Conservation (phyloP, 2,329 filamentous ascomycete species). For the Colletotrichum neosansevieriae region DNA sequence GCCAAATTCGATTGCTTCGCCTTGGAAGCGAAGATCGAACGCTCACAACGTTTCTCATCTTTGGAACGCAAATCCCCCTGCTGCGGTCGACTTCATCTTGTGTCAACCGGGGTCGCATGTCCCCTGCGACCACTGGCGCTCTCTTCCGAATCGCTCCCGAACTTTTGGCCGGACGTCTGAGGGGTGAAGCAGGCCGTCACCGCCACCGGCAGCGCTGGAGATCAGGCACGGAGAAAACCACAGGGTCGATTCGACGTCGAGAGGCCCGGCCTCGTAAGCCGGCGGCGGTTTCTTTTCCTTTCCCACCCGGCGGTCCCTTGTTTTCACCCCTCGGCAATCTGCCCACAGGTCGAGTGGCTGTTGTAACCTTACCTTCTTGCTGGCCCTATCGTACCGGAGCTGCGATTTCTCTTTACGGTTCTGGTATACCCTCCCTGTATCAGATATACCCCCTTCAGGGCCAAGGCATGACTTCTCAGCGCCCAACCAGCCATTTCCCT, state of each 20-base stretch:
- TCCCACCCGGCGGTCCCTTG: constrained; percentile 28
- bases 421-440: constrained; percentile 41
- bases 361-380: constrained; percentile 35
- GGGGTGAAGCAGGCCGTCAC: constrained; percentile 21
- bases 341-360: constrained; percentile 35
- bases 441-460: constrained; percentile 42
- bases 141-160: constrained; percentile 32
- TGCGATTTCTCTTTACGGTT: constrained; percentile 37
- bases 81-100: constrained; percentile 29
- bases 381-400: constrained; percentile 39
- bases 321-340: constrained; percentile 40
- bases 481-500: constrained; percentile 29
- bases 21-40: constrained; percentile 32
- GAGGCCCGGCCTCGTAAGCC: constrained; percentile 7
- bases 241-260: constrained; percentile 20
- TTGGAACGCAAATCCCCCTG: constrained; percentile 34
- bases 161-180: constrained; percentile 21
- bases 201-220: constrained; percentile 25
- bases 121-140: constrained; percentile 27
- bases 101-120: constrained; percentile 28
- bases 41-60: constrained; percentile 18
- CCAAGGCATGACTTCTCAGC: constrained; percentile 37
- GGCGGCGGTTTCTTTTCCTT: constrained; percentile 18
- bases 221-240: constrained; percentile 21
- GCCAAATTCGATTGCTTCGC: constrained; percentile 25